phyloP scores from a whole-genome alignment of 768 basidiomycete genomes.

The Hericium erinaceus region DNA sequence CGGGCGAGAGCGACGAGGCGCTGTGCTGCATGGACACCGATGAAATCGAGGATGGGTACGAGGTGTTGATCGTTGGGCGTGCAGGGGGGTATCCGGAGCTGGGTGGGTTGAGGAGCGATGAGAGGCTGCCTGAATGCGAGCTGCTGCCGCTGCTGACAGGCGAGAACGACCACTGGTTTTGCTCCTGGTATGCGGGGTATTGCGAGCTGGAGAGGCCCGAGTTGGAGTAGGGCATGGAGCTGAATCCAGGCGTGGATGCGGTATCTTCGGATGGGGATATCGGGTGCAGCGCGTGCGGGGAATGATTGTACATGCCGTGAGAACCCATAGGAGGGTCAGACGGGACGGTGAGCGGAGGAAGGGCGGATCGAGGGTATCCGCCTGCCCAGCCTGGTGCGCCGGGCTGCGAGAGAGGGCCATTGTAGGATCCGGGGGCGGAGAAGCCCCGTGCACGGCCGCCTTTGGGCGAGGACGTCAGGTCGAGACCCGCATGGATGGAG shows the following conservation, averaged over 20 bases:
- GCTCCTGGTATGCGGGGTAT: slow-evolving; percentile 51
- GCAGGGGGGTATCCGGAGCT: slow-evolving; percentile 37
- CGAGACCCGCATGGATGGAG: slow-evolving; percentile 43
- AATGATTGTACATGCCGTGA: slow-evolving; percentile 49
- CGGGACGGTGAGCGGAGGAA: slow-evolving; percentile 80
- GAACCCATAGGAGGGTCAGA: slow-evolving; percentile 61
- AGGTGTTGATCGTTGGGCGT: slow-evolving; percentile 61
- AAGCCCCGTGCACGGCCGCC: slow-evolving; percentile 60
- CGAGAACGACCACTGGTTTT: slow-evolving; percentile 42
- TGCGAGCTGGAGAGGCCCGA: slow-evolving; percentile 38
- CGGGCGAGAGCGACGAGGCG: slow-evolving; percentile 67
- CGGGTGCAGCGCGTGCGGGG: slow-evolving; percentile 54
- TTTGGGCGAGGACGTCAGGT: slow-evolving; percentile 32
- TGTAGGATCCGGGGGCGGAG: slow-evolving; percentile 75
- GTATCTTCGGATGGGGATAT: slow-evolving; percentile 66
- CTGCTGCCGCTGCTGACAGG: slow-evolving; percentile 39
- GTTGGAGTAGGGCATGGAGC: slow-evolving; percentile 26
- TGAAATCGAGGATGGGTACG: slow-evolving; percentile 38
- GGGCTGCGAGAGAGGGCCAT: slow-evolving; percentile 50
- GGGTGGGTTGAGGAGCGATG: slow-evolving; percentile 67
- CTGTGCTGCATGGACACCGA: slow-evolving; percentile 45
- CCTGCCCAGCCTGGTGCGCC: slow-evolving; percentile 50
- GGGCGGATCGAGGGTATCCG: slow-evolving; percentile 35
- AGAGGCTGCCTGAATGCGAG: slow-evolving; percentile 65
- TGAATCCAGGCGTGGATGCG: slow-evolving; percentile 36